These are phyloP conservation scores for Musa schizocarpa DNA, from an alignment of 176 grass and related monocot genomes.

Conservation along the genomic window DNA sequence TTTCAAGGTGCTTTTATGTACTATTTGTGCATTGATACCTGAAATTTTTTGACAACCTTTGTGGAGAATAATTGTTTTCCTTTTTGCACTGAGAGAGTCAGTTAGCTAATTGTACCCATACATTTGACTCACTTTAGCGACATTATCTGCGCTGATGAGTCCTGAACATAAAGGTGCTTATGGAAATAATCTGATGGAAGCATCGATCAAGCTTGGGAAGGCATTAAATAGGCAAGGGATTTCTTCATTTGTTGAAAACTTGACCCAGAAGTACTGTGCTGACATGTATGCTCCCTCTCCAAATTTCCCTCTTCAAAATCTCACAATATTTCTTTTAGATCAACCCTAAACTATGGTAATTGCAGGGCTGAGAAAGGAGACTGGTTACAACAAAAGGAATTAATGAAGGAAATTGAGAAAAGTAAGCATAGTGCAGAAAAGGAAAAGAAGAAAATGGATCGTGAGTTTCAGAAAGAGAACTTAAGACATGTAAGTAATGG, in stretches of 20 bases:
- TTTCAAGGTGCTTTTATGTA: too few relatives aligned
- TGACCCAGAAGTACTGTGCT: constrained; percentile 39
- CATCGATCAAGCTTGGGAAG: constrained; percentile 48
- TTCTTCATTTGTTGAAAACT: constrained; percentile 49
- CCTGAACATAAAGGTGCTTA: constrained; percentile 24
- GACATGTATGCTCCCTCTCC: constrained; percentile 36
- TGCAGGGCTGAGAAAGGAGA: constrained; percentile 43
- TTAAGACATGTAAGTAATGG: constrained; percentile 36
- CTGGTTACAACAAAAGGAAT: constrained; percentile 39
- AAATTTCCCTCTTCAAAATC: neutral
- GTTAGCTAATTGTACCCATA: neutral
- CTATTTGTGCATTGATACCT: neutral
- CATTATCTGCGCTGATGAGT: constrained; percentile 36
- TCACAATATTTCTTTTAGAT: neutral
- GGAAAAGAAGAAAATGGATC: constrained; percentile 34
- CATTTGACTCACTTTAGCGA: neutral
- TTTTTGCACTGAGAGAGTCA: neutral
- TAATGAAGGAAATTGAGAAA: constrained; percentile 39
- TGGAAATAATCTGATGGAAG: constrained; percentile 28
- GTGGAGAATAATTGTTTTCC: neutral
- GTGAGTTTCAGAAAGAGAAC: constrained; percentile 43
- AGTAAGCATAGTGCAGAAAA: constrained; percentile 29
- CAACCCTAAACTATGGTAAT: neutral
- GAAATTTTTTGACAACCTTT: neutral
- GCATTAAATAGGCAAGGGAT: constrained; percentile 55